Evolutionary conservation across 1,139 yeast genomes (phyloP).

Genomic region (Yamadazyma sp.): DNA sequence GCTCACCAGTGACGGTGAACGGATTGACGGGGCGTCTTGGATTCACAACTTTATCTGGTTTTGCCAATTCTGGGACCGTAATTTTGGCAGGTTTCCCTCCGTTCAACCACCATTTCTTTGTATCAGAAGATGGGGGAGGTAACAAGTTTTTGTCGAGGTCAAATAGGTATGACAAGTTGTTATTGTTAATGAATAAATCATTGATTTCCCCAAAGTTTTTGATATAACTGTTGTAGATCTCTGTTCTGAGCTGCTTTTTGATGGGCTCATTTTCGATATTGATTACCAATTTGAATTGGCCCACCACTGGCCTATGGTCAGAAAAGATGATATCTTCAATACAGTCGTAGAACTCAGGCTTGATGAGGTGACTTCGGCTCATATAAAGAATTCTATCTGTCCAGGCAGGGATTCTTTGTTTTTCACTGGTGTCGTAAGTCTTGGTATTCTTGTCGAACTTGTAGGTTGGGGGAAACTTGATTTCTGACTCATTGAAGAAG

Average conservation of each 20-base stretch:
- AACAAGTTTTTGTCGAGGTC: conserved; percentile 37
- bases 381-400: conserved; percentile 70
- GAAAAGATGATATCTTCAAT: conserved; percentile 67
- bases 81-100: conserved; percentile 78
- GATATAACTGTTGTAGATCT: conserved; percentile 59
- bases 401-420: conserved; percentile 96
- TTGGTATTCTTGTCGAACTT: conserved; percentile 85
- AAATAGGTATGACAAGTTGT: conserved; percentile 29
- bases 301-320: conserved; percentile 93
- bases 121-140: conserved; percentile 89
- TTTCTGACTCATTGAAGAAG: conserved; percentile 73
- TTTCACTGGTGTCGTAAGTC: conserved; percentile 81
- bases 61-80: conserved; percentile 39
- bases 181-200: conserved; percentile 34
- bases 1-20: conserved; percentile 43
- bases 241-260: conserved; percentile 56
- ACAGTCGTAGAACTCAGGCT: conserved; percentile 65
- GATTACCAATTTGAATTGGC: conserved; percentile 66
- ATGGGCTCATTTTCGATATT: conserved; percentile 66
- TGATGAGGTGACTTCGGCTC: conserved; percentile 53
- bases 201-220: conserved; percentile 44
- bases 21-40: conserved; percentile 74
- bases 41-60: conserved; percentile 51
- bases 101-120: conserved; percentile 88
- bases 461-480: conserved; percentile 85